Base-by-base conservation (phyloP, 495 filamentous ascomycete species). In the Elaphomyces granulatus region DNA sequence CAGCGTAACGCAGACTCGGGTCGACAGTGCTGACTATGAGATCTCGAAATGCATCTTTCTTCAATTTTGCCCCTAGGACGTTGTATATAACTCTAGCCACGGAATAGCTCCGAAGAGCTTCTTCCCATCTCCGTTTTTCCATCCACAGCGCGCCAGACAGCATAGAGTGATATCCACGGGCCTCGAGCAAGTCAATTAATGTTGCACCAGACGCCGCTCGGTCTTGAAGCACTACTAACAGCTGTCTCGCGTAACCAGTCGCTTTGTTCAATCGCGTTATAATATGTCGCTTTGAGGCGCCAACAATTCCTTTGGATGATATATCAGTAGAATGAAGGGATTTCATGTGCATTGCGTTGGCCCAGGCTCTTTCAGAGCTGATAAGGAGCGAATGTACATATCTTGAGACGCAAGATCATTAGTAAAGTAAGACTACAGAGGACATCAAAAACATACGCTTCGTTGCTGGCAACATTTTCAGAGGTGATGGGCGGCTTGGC, bases 301-400 rank as follows among this genome's bases (percentile, higher is more conserved):
- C 78, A n/a, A 81, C 69, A 39, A 92, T 78, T 21, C 77, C 76
- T 56, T 84, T 78, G 23, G 72, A 69, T 7, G 70, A 63, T 32
- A 66, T 63, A 46, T 88, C 85, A 48, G 83, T 75, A 31, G 83
- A 73, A 55, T 93, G 82, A 16, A 74, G 59, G 4, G 86, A 74
- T 58, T 94, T 94, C 72, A 95, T 84, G 47, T 81, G 71, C 86
- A 94, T 90, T 37, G 87, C 92, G 53, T 94, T 78, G 1, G 92
- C 92, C 87, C 92, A 96, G 38, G 92, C 84, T 46, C 92, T 74
- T 63, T 99, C 92, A 42, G 87, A 74, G 21, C 78, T 80, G 46
- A 94, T 74, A 39, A 99, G 71, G 32, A 87, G 68, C 32, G 93
- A 71, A 43, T 84, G 69, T 30, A 81, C 74, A 54, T 79, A 88